These are phyloP conservation scores for Microglena sp. DNA, from an alignment of 139 green algal genomes.

Conservation along the genomic window DNA sequence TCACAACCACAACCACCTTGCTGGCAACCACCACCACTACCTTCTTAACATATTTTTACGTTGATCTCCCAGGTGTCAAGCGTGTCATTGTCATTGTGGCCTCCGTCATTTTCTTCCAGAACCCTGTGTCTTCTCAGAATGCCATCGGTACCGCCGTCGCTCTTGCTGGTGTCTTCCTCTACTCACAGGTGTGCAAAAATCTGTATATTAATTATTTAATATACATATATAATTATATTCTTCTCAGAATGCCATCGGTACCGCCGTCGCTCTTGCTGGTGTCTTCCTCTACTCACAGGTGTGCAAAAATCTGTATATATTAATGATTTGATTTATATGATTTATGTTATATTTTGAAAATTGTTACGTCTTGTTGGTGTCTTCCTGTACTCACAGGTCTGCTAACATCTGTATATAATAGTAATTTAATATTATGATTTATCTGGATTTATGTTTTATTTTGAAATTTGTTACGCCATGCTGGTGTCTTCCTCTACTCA, in stretches of 20 bases:
- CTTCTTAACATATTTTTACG: too few species aligned
- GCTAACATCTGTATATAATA: neutral
- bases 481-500: conserved; percentile 87
- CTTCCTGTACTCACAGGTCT: conserved; percentile 82
- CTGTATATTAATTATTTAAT: too few species aligned
- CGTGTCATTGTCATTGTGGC: conserved; percentile 91
- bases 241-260: conserved; percentile 29
- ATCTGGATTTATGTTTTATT: too few species aligned
- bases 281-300: conserved; percentile 90
- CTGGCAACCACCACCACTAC: too few species aligned
- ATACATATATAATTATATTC: too few species aligned
- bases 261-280: conserved; percentile 73
- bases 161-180: conserved; percentile 83
- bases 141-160: conserved; percentile 69
- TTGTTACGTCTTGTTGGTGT: conserved; percentile 80
- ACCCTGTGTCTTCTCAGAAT: conserved; percentile 69
- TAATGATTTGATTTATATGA: too few species aligned
- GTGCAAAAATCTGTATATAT: too few species aligned
- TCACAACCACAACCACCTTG: too few species aligned
- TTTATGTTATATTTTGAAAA: too few species aligned
- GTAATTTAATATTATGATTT: too few species aligned
- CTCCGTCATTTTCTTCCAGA: conserved; percentile 85
- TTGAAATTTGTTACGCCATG: conserved; percentile 40
- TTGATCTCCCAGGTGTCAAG: conserved; percentile 78
- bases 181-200: conserved; percentile 57